Percentiles rank a stretch among this genome's conserved stretches.
Evolutionary conservation across 768 basidiomycete genomes (phyloP).

Genomic region (Postia placenta): DNA sequence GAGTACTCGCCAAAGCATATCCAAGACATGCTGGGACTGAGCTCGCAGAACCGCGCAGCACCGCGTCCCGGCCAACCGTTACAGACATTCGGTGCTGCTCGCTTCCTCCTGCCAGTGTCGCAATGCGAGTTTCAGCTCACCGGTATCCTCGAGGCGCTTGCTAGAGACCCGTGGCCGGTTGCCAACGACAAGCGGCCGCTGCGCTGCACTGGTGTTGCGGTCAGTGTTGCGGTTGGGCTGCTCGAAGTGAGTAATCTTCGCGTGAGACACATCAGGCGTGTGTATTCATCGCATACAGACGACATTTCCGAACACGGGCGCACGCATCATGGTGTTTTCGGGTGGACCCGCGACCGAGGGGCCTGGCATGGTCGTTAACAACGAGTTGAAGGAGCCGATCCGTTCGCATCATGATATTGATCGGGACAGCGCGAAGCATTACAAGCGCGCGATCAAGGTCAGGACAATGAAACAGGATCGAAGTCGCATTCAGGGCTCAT

Average conservation of each 20-base stretch:
- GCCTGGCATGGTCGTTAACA: constrained; percentile 93
- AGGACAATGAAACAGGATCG: no score
- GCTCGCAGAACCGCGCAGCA: constrained; percentile 71
- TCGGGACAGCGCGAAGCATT: constrained; percentile 93
- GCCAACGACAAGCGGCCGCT: constrained; percentile 90
- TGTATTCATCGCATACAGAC: constrained; percentile 39
- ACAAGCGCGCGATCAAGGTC: constrained; percentile 94
- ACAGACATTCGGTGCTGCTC: constrained; percentile 77
- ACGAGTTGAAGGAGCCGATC: constrained; percentile 94
- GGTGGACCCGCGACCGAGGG: constrained; percentile 97
- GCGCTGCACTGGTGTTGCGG: constrained; percentile 91
- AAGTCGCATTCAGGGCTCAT: no score
- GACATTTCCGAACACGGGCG: constrained; percentile 94
- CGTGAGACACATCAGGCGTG: not conserved
- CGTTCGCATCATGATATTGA: constrained; percentile 99
- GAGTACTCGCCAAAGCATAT: constrained; percentile 96
- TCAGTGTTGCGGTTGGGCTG: constrained; percentile 89
- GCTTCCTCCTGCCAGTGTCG: constrained; percentile 87
- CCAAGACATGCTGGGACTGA: constrained; percentile 94
- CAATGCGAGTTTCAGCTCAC: constrained; percentile 97
- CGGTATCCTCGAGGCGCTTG: constrained; percentile 80
- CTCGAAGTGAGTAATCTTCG: constrained; percentile 63
- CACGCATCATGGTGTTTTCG: constrained; percentile 91
- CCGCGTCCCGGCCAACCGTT: constrained; percentile 82
- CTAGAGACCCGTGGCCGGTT: constrained; percentile 96